Base-by-base conservation (phyloP, 2,329 filamentous ascomycete genomes). In the Xylariaceae sp. region DNA sequence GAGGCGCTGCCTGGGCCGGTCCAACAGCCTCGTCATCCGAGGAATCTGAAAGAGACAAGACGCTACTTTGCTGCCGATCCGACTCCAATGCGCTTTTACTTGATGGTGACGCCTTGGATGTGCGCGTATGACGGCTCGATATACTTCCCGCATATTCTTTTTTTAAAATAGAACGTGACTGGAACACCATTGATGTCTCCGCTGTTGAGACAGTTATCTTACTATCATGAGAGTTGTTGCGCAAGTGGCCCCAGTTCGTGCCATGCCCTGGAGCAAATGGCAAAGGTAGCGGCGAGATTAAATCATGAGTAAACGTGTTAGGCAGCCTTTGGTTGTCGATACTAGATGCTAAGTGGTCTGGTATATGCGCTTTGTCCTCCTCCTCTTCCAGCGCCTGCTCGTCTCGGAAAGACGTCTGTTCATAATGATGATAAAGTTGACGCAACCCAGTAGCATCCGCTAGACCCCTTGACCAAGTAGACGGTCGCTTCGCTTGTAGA, bases 401-500 rank as follows among this genome's bases (percentile, higher is more conserved):
- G 15, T 79, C 68, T 11, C 76, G 76, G 51, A 81, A 77, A 0
- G 80, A 78, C 72, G 78, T 79, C 59, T 82, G 76, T 64, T 84
- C 82, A 61, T 85, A 84, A 61, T 84, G 80, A 50, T 81, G 73
- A 61, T 84, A 84, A 3, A 85, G 70, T 46, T 77, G 77, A 36
- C 80, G 73, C 18, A 83, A 65, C 2, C 75, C 76, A 13, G 71
- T 67, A 2, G 73, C 64, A 62, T 69, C 70, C 15, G 57, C 65
- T 26, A 64, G 63, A 1, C 69, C 68, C 43, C 56, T 64, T 3
- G 68, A 68, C 11, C 51, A 61, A 39, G 67, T 57, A 37, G 61
- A 61, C 23, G 52, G 30, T 20, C 36, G 48, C 21, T 27, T 4
- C 18, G 9, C 3, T 4, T 30, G 30, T 40, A 32, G 41, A 15